These are phyloP conservation scores for Penicillium canescens DNA, from an alignment of 495 filamentous ascomycete genomes.

Conservation along the genomic window DNA sequence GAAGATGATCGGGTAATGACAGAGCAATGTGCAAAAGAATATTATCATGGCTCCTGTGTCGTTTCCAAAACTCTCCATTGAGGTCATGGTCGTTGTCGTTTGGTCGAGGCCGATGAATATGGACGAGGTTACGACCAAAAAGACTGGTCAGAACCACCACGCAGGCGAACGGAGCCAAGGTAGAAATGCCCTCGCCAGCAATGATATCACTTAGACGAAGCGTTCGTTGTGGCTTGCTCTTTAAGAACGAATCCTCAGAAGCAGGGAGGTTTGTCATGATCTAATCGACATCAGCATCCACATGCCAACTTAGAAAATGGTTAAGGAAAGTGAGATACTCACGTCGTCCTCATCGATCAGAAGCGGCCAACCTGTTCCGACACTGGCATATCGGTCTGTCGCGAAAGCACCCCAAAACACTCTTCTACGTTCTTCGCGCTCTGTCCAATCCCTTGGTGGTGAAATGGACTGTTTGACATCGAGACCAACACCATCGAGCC, in stretches of 20 bases:
- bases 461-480: conserved; percentile 92
- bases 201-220: conserved; percentile 70
- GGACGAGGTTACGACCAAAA: conserved; percentile 91
- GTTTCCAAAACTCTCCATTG: conserved; percentile 94
- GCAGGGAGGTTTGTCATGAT: conserved; percentile 84
- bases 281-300: conserved; percentile 26
- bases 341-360: conserved; percentile 88
- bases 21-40: conserved; percentile 84
- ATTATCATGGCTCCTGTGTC: conserved; percentile 86
- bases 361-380: conserved; percentile 98
- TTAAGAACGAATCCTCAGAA: conserved; percentile 83
- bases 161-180: conserved; percentile 76
- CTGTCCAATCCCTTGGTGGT: conserved; percentile 87
- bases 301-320: neutral
- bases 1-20: conserved; percentile 77
- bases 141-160: conserved; percentile 82
- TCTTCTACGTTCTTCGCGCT: conserved; percentile 84
- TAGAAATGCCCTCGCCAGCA: conserved; percentile 65
- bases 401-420: conserved; percentile 96
- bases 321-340: conserved; percentile 20
- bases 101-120: conserved; percentile 85
- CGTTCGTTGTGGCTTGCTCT: conserved; percentile 70
- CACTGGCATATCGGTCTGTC: conserved; percentile 88
- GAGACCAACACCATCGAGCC: conserved; percentile 79
- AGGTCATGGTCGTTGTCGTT: conserved; percentile 86